Evolutionary conservation across 495 filamentous ascomycete species (phyloP).

Genomic region (Physcia stellaris): DNA sequence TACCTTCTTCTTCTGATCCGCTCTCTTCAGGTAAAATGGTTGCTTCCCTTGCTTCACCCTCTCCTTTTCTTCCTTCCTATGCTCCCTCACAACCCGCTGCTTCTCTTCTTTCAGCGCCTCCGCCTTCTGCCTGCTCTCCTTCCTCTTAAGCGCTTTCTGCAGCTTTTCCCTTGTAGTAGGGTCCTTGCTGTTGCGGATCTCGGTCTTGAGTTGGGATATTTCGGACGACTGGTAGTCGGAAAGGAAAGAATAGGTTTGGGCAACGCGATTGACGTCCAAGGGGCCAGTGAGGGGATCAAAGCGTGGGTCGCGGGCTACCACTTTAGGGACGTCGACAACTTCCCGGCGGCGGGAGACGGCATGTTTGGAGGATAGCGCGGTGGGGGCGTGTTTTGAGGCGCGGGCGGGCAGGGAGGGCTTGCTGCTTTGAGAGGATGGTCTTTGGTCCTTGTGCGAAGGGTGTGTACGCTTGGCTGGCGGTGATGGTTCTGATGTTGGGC

Average conservation of each 20-base stretch:
- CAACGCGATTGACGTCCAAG: conserved; percentile 39
- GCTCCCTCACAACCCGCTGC: conserved; percentile 49
- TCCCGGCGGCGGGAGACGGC: conserved; percentile 68
- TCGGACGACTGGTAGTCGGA: conserved; percentile 72
- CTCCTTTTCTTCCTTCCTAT: conserved; percentile 72
- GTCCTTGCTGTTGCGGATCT: conserved; percentile 54
- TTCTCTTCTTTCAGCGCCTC: conserved; percentile 52
- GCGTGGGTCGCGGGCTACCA: conserved; percentile 65
- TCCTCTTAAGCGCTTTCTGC: conserved; percentile 49
- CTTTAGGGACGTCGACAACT: conserved; percentile 35
- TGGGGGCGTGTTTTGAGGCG: conserved; percentile 75
- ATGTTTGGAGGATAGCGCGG: conserved; percentile 63
- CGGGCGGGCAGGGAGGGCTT: no score
- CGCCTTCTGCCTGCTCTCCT: conserved; percentile 56
- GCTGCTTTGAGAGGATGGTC: conserved; percentile 20
- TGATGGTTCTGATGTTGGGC: conserved; percentile 17
- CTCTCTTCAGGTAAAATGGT: conserved; percentile 85
- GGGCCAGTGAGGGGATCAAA: conserved; percentile 47
- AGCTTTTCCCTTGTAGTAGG: conserved; percentile 44
- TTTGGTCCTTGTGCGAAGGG: conserved; percentile 24
- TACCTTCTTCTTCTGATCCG: conserved; percentile 74
- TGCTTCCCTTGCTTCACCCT: conserved; percentile 74
- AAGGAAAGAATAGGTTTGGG: conserved; percentile 69
- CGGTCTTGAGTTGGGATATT: conserved; percentile 53
- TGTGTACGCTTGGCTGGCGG: conserved; percentile 26